Percentiles rank a stretch among this genome's conserved stretches.
Conservation (phyloP, 2,329 filamentous ascomycete genomes). For the Aureobasidium sp. region DNA sequence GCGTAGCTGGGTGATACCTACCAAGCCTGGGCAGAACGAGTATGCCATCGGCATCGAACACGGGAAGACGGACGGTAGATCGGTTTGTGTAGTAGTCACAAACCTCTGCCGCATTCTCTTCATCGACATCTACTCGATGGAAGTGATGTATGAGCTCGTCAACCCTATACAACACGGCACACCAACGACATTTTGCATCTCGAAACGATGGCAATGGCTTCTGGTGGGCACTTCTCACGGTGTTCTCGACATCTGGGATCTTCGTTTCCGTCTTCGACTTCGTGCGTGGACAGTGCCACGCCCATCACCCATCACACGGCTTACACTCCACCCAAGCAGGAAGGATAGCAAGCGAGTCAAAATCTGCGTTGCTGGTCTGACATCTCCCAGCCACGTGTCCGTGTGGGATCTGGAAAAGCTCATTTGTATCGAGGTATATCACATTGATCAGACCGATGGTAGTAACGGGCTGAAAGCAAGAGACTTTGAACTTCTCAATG, state of each 20-base stretch:
- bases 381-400: constrained; percentile 77
- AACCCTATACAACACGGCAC: constrained; percentile 89
- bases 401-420: constrained; percentile 94
- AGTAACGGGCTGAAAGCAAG: constrained; percentile 36
- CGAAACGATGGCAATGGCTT: constrained; percentile 81
- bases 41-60: constrained; percentile 87
- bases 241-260: constrained; percentile 87
- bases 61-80: constrained; percentile 71
- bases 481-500: constrained; percentile 73
- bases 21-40: constrained; percentile 40
- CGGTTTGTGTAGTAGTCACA: constrained; percentile 78
- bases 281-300: constrained; percentile 83
- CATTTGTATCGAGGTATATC: constrained; percentile 80
- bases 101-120: constrained; percentile 76
- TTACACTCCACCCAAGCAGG: constrained; percentile 61
- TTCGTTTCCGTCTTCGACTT: constrained; percentile 83
- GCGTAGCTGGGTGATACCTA: constrained; percentile 64
- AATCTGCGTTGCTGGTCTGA: constrained; percentile 83
- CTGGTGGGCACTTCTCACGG: constrained; percentile 87
- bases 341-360: constrained; percentile 58
- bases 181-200: constrained; percentile 83
- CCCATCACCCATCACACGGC: constrained; percentile 67
- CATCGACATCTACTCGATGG: constrained; percentile 82
- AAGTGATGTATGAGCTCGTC: constrained; percentile 65
- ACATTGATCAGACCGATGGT: constrained; percentile 46